phyloP scores from a whole-genome alignment of 345 rosid genomes.

The Populus davidiana region DNA sequence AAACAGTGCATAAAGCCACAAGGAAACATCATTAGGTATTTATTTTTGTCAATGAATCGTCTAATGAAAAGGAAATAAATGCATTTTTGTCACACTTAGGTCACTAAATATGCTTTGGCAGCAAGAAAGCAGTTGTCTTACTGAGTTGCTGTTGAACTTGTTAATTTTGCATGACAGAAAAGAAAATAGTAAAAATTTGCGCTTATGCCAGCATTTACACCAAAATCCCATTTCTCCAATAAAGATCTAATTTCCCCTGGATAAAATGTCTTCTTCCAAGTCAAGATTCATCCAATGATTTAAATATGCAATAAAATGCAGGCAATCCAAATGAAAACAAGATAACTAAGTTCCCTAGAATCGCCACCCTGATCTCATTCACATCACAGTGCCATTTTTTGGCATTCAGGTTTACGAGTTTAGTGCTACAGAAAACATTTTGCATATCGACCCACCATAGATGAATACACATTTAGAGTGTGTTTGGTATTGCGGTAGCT shows the following conservation, averaged over 20 bases:
- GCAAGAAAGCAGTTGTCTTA: no score
- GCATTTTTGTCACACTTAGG: not conserved
- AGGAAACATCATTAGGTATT: not conserved
- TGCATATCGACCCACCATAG: not conserved
- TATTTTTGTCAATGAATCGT: not conserved
- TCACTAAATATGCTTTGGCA: no score
- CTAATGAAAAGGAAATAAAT: not conserved
- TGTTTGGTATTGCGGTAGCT: no score
- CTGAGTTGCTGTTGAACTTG: not conserved
- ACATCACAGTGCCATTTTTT: not conserved
- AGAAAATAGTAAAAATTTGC: not conserved
- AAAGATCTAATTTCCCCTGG: not conserved
- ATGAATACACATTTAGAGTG: not conserved
- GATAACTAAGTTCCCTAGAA: not conserved
- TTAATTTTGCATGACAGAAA: not conserved
- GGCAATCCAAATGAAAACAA: not conserved
- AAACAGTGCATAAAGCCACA: not conserved
- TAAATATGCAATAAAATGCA: not conserved
- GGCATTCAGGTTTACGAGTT: not conserved
- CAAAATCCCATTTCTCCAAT: not conserved
- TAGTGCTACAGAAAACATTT: no score
- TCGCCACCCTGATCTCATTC: not conserved
- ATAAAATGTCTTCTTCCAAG: not conserved
- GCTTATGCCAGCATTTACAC: not conserved
- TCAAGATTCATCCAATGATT: not conserved